These are phyloP conservation scores for Austroboletus niveus DNA, from an alignment of 1,284 basidiomycete genomes.

Conservation along the genomic window DNA sequence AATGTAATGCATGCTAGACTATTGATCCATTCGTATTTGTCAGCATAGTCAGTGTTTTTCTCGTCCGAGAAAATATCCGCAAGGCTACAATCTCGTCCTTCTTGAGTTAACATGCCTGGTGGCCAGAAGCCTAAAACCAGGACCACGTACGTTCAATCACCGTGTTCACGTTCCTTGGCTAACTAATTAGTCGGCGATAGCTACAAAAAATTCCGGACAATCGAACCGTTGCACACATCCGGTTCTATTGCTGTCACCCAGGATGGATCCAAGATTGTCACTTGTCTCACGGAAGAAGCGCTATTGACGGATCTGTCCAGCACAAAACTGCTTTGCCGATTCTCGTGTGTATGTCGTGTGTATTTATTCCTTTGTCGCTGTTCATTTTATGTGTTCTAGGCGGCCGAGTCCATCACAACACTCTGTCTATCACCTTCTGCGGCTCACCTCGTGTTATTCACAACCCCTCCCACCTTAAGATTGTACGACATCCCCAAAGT, in stretches of 20 bases:
- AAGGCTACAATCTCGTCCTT: background rate
- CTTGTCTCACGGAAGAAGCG: constrained; percentile 85
- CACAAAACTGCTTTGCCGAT: constrained; percentile 76
- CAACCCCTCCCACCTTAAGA: constrained; percentile 65
- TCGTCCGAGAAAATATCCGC: constrained; percentile 3
- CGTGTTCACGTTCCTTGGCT: constrained; percentile 1
- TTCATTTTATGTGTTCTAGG: constrained; percentile 40
- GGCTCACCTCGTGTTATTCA: constrained; percentile 64
- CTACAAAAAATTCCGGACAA: constrained; percentile 69
- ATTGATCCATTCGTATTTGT: no score
- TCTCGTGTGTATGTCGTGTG: constrained; percentile 68
- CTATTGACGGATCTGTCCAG: constrained; percentile 77
- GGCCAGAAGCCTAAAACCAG: constrained; percentile 46
- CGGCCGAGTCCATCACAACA: constrained; percentile 61
- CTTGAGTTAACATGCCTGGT: constrained; percentile 23
- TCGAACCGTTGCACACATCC: constrained; percentile 82
- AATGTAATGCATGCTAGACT: no score
- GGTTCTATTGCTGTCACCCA: constrained; percentile 81
- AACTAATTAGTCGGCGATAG: constrained; percentile 37
- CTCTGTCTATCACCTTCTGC: constrained; percentile 67
- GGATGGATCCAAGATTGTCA: constrained; percentile 81
- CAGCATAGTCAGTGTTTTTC: no score
- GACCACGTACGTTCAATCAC: constrained; percentile 47
- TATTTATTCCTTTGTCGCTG: constrained; percentile 4
- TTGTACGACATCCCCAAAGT: constrained; percentile 61